Base-by-base conservation (phyloP, 306 rosid genomes). In the Sophora flavescens region DNA sequence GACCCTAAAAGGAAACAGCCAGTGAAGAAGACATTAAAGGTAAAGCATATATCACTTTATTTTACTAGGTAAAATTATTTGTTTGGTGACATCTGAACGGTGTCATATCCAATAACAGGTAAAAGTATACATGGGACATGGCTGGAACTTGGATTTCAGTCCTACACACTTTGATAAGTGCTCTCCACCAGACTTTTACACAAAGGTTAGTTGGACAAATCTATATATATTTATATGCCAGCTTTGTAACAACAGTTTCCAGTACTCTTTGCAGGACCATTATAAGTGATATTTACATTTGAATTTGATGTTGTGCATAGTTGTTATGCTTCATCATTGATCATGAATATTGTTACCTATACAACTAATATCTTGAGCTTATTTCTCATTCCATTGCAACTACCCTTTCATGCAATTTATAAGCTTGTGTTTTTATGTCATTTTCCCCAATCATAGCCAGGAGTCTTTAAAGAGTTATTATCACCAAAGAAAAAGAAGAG, bases 151-250 rank as follows among this genome's bases (percentile, higher is more conserved):
- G 65, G 88, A 85, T 65, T 85, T 85, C 53, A 82, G 82, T 71
- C 88, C 82, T 12, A 85, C 88, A 60, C 82, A 85, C 80, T 85
- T 85, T 70, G 88, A 85, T 54, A 78, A 8, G 50, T 92, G n/a
- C 78, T 95, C 98, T 71, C 98, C 98, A 0, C 98, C 98, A 36
- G 98, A 95, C 72, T 95, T 95, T 78, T 95, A 89, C 75, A 81
- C 93, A 32, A 89, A 92, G 93, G 98, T 78, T 66, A 64, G 84
- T 70, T 60, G 6, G 4, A 72, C 63, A 56, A 15, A 51, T 33
- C 32, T 51, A 42, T 26, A 26, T 47, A 36, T 36, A 54, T 16
- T 36, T 68, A 52, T 72, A 1, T 26, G 33, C 48, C 50, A 41
- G 56, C 11, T 64, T 52, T 26, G 39, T 60, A 76, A 53, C 74